phyloP scores from a whole-genome alignment of 768 basidiomycete genomes.

The Lactarius akahatsu region DNA sequence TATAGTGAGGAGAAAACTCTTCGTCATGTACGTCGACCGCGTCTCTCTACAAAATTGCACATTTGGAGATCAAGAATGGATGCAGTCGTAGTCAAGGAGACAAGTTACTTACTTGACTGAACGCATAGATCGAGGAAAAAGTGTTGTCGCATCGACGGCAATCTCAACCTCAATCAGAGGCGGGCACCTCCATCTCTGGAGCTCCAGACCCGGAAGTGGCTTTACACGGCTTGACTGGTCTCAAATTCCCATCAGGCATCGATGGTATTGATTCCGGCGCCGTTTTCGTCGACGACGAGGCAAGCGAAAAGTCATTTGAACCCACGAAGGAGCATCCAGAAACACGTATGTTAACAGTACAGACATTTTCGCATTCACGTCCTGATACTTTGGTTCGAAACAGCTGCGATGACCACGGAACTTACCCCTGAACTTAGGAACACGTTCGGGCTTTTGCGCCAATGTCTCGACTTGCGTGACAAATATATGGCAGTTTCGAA shows the following conservation, averaged over 20 bases:
- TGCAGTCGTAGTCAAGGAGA: neutral
- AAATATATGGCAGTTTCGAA: constrained; percentile 89
- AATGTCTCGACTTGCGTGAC: constrained; percentile 88
- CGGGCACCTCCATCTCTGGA: constrained; percentile 37
- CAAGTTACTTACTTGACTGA: constrained; percentile 7
- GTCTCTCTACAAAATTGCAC: neutral
- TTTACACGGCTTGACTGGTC: neutral
- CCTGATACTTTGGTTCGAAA: constrained; percentile 16
- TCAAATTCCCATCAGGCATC: constrained; percentile 10
- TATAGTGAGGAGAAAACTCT: constrained; percentile 77
- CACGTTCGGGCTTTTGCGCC: constrained; percentile 71
- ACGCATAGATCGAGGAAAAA: constrained; percentile 68
- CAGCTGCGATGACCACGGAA: constrained; percentile 21
- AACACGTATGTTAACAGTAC: constrained; percentile 3
- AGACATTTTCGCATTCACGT: constrained; percentile 24
- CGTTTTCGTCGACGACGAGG: constrained; percentile 8
- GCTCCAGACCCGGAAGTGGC: constrained; percentile 6
- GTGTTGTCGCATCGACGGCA: constrained; percentile 61
- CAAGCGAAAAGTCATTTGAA: constrained; percentile 9
- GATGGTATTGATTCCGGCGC: constrained; percentile 9
- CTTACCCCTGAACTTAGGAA: constrained; percentile 33
- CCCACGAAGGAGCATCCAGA: constrained; percentile 16
- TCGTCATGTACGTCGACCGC: constrained; percentile 56
- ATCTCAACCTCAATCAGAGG: constrained; percentile 47
- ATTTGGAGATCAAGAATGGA: constrained; percentile 1